Evolutionary conservation across 805 yeast species (phyloP), one percentile per base, ranked within the genome.

Genomic region (Torulaspora delbrueckii): DNA sequence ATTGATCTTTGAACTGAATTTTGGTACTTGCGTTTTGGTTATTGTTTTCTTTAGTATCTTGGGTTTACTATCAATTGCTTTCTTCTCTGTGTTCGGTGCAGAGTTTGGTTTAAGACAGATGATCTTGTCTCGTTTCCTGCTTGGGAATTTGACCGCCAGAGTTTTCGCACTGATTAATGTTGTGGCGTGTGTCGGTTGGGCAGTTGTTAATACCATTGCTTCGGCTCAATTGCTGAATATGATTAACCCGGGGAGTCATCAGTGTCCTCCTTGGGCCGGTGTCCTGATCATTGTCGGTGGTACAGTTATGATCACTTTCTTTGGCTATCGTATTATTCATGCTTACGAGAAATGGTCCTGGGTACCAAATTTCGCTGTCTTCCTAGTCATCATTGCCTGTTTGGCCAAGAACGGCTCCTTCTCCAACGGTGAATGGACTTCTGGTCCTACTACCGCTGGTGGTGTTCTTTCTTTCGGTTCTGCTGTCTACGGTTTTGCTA

Each of bases 131-230:
- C 76, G 90, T 55, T 89, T 75, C 66, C 74, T 88, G 57, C 75
- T 83, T 51, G 97, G 97, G 50, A 80, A 82, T 64, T 60, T 71
- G 22, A 82, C 84, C 40, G 82, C 84, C 69, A 77, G 95, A 64
- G 74, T 89, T 47, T 83, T 87, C 60, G 82, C 95, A 5, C 62
- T 82, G 34, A 73, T 90, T 61, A 88, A 88, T 61, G 78, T 82
- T 58, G 65, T 90, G 54, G 89, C 95, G 24, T 86, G 96, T 76
- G 78, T 89, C 46, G 96, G 97, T 56, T 89, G 96, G 96, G 85
- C 93, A 66, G 86, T 95, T 12, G 91, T 87, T 37, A 90, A 89
- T 67, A 86, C 86, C 50, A 85, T 89, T 79, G 84, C 87, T 25
- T 80, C 93, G 27, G 96, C 96, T 14, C 95, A 87, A 66, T 70